A percentile compares a stretch with the other conserved stretches of the same genome.
These are phyloP conservation scores for Kodamaea hsintzibuensis DNA, from an alignment of 805 yeast genomes.

Conservation along the genomic window DNA sequence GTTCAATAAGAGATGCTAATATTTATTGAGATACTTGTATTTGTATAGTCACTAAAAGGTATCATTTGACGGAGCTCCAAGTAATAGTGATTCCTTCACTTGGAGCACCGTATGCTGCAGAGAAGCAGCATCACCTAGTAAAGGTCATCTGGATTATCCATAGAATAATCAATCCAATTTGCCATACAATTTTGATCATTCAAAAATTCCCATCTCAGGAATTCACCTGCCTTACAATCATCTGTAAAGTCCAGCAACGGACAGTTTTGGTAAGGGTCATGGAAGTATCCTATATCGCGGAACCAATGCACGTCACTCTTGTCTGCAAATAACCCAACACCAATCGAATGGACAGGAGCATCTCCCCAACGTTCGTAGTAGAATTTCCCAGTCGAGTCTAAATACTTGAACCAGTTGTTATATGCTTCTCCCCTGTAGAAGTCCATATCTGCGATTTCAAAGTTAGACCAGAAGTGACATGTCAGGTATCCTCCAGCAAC, in stretches of 20 bases:
- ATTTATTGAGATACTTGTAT: too few relatives aligned
- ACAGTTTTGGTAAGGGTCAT: constrained; percentile 74
- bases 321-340: constrained; percentile 70
- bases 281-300: constrained; percentile 77
- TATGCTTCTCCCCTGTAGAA: constrained; percentile 73
- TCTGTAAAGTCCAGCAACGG: constrained; percentile 52
- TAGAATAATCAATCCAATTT: constrained; percentile 57
- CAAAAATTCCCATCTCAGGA: constrained; percentile 52
- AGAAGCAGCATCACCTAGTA: too few relatives aligned
- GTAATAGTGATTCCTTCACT: too few relatives aligned
- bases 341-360: constrained; percentile 86
- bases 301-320: constrained; percentile 78
- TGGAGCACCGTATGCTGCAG: too few relatives aligned
- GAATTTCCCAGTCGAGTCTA: constrained; percentile 76
- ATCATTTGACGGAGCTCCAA: too few relatives aligned
- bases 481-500: constrained; percentile 54
- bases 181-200: constrained; percentile 74
- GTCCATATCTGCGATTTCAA: constrained; percentile 83
- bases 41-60: too few relatives aligned
- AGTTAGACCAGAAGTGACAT: constrained; percentile 91
- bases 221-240: constrained; percentile 55
- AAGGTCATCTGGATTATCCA: constrained; percentile 19
- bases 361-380: constrained; percentile 95
- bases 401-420: constrained; percentile 56
- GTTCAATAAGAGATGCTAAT: too few relatives aligned